Evolutionary conservation across 306 rosid genomes (phyloP).

Genomic region (Vachellia pachyceras): DNA sequence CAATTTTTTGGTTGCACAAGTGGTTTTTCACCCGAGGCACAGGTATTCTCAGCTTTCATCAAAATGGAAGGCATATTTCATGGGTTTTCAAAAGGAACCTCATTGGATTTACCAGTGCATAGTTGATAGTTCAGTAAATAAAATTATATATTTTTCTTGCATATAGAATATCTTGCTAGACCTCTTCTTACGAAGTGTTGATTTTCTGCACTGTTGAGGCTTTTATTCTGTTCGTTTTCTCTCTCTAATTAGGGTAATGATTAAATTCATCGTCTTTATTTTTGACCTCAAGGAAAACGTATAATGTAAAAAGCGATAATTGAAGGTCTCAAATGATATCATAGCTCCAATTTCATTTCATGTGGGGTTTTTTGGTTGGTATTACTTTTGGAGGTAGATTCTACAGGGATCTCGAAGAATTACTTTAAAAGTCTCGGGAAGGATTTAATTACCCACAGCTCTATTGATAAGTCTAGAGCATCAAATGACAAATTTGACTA

Average conservation of each 20-base stretch:
- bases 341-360: neutral
- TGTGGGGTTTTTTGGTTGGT: neutral
- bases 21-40: neutral
- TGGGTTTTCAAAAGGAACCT: neutral
- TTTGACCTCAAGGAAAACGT: neutral
- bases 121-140: neutral
- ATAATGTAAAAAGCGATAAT: constrained; percentile 3
- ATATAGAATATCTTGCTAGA: neutral
- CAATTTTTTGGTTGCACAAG: neutral
- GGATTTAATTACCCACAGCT: too few relatives aligned
- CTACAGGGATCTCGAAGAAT: too few relatives aligned
- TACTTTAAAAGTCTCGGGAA: too few relatives aligned
- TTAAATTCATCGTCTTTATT: neutral
- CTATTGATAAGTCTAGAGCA: too few relatives aligned
- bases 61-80: neutral
- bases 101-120: neutral
- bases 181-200: neutral
- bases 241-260: constrained; percentile 16
- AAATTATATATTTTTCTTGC: neutral
- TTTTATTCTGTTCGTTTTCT: constrained; percentile 26
- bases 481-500: too few relatives aligned
- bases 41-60: neutral
- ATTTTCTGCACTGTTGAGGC: neutral
- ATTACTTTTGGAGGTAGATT: neutral
- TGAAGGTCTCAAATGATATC: constrained; percentile 11